These are phyloP conservation scores for Polytrichum formosum DNA, from an alignment of 225 moss, liverwort and hornwort species.

Conservation along the genomic window DNA sequence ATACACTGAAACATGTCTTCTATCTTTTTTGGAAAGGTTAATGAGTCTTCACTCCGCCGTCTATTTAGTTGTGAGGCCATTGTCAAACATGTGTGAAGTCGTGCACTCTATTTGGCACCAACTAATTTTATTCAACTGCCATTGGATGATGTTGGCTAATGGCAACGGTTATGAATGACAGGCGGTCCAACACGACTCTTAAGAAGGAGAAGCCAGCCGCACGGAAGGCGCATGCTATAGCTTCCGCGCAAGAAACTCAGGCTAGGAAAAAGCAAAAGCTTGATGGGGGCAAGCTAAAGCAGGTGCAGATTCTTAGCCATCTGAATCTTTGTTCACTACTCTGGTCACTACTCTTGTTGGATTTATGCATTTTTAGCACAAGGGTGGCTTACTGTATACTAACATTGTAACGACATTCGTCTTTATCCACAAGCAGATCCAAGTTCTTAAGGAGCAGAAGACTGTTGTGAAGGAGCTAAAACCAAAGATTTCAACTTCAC, in stretches of 20 bases:
- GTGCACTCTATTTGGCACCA: no score
- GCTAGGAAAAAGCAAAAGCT: slow-evolving; percentile 93
- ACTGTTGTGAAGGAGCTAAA: slow-evolving; percentile 45
- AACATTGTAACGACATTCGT: no score
- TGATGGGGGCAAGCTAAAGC: slow-evolving; percentile 67
- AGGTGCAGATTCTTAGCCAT: slow-evolving; percentile 25
- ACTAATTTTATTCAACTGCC: no score
- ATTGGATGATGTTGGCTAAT: no score
- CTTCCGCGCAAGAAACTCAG: slow-evolving; percentile 33
- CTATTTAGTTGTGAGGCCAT: no score
- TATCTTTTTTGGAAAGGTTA: no score
- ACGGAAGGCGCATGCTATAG: slow-evolving; percentile 44
- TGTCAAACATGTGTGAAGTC: no score
- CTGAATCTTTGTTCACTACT: background rate
- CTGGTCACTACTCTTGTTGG: background rate
- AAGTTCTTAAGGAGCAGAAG: slow-evolving; percentile 9
- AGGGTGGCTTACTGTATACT: no score
- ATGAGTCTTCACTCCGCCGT: no score
- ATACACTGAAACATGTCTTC: no score
- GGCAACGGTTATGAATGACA: slow-evolving; percentile 3
- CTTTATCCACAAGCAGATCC: slow-evolving; percentile 29
- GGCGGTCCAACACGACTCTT: slow-evolving; percentile 24
- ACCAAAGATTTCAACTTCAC: slow-evolving; percentile 21
- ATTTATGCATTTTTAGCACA: no score
- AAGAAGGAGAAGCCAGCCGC: slow-evolving; percentile 25